phyloP scores from a whole-genome alignment of 495 filamentous ascomycete genomes.

The Trichoderma reesei region DNA sequence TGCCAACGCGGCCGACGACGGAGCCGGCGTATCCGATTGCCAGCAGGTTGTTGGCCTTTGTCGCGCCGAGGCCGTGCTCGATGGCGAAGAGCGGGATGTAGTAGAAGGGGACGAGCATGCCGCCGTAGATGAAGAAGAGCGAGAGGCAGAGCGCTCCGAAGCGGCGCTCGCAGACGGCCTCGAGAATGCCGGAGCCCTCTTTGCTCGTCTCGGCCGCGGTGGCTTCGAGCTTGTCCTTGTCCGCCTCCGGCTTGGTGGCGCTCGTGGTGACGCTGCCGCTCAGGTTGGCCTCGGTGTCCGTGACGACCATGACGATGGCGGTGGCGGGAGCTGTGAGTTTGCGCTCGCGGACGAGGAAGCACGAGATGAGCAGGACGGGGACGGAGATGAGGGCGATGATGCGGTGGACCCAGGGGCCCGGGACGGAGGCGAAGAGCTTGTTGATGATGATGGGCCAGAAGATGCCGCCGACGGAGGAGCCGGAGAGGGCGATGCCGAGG shows the following conservation, averaged over 20 bases:
- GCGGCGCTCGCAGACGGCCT: background rate
- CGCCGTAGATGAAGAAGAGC: conserved; percentile 46
- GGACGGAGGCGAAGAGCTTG: conserved; percentile 44
- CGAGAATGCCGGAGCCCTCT: conserved; percentile 7
- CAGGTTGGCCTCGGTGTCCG: conserved; percentile 16
- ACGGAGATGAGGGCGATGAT: conserved; percentile 54
- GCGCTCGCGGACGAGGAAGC: conserved; percentile 49
- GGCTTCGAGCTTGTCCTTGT: too few relatives aligned
- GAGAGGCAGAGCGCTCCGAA: conserved; percentile 16
- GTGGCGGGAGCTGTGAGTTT: conserved; percentile 12
- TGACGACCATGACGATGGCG: too few relatives aligned
- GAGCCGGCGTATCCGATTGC: conserved; percentile 39
- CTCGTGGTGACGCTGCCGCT: too few relatives aligned
- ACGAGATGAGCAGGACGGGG: conserved; percentile 44
- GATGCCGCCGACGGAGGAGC: conserved; percentile 52
- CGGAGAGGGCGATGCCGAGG: conserved; percentile 51
- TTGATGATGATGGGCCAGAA: conserved; percentile 56
- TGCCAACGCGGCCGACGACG: conserved; percentile 53
- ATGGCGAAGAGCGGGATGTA: conserved; percentile 45
- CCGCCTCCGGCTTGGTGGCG: too few relatives aligned
- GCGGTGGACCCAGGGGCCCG: conserved; percentile 58
- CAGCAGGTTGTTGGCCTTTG: conserved; percentile 44
- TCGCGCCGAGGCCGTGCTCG: conserved; percentile 36
- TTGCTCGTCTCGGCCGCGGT: too few relatives aligned
- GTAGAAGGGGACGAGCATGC: conserved; percentile 49